These are phyloP conservation scores for Gelatoporia subvermispora DNA, from an alignment of 768 basidiomycete species.

Conservation along the genomic window DNA sequence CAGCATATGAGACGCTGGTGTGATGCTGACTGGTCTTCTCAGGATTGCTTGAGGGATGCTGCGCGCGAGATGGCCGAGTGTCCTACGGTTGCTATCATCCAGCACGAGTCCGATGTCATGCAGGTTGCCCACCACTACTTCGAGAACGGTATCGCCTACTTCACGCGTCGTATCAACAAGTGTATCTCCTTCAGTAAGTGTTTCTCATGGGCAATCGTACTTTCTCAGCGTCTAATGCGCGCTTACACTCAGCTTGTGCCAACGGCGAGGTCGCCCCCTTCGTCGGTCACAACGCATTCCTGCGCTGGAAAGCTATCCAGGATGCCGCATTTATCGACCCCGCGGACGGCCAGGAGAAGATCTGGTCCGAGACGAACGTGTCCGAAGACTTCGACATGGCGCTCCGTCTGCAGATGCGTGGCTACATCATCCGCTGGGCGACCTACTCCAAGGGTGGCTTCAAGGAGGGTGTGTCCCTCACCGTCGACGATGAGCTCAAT, in stretches of 20 bases:
- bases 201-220: too few species aligned
- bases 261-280: constrained; percentile 42
- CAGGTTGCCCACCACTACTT: constrained; percentile 53
- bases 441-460: constrained; percentile 82
- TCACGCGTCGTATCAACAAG: constrained; percentile 45
- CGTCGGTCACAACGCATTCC: constrained; percentile 48
- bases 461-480: constrained; percentile 89
- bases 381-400: constrained; percentile 73
- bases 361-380: constrained; percentile 65
- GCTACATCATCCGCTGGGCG: constrained; percentile 55
- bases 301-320: constrained; percentile 56
- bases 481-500: constrained; percentile 86
- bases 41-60: constrained; percentile 49
- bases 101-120: constrained; percentile 52
- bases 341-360: constrained; percentile 45
- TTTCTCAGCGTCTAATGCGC: background rate
- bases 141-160: constrained; percentile 44
- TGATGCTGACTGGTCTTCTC: background rate
- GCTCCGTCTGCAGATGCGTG: constrained; percentile 51
- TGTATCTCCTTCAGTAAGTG: constrained; percentile 31
- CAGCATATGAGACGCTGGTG: constrained; percentile 1
- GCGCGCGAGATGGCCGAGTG: constrained; percentile 45
- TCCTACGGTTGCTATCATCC: constrained; percentile 46
- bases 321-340: constrained; percentile 50
- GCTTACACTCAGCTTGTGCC: constrained; percentile 24